Percentiles rank a stretch among this genome's conserved stretches.
Evolutionary conservation across 1,284 basidiomycete genomes (phyloP).

Genomic region (Cryptococcus amylolentus): DNA sequence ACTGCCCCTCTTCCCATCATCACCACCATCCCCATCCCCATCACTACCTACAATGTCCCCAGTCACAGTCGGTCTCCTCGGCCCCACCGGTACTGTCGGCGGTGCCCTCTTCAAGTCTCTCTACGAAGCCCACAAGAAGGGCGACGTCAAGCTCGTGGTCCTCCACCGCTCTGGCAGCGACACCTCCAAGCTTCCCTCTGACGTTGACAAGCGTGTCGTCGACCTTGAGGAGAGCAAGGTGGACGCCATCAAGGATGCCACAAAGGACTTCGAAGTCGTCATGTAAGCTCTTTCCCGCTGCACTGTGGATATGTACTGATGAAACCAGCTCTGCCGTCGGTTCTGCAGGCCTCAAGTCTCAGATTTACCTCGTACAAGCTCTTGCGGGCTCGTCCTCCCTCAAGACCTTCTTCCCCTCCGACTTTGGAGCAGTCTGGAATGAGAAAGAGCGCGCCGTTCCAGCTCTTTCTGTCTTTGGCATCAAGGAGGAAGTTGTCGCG

Average conservation of each 20-base stretch:
- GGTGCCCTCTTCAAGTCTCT: constrained; percentile 9
- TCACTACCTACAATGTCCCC: background rate
- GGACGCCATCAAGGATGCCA: constrained; percentile 5
- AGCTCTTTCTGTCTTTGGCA: constrained; percentile 3
- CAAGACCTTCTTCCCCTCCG: constrained; percentile 21
- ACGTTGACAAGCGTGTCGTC: constrained; percentile 18
- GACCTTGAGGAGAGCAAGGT: constrained; percentile 9
- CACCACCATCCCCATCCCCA: background rate
- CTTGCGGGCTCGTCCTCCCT: constrained; percentile 9
- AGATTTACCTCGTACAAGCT: constrained; percentile 13
- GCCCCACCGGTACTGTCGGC: constrained; percentile 20
- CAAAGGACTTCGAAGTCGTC: constrained; percentile 18
- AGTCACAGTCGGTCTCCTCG: constrained; percentile 13
- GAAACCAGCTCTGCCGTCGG: constrained; percentile 15
- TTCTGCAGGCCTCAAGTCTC: background rate
- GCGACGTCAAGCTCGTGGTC: constrained; percentile 18
- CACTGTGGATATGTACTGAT: background rate
- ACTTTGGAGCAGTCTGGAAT: constrained; percentile 19
- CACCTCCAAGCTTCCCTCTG: constrained; percentile 13
- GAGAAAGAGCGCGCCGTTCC: constrained; percentile 8
- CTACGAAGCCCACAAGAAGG: constrained; percentile 8
- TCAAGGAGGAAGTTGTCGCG: constrained; percentile 9
- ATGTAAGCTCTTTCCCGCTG: constrained; percentile 14
- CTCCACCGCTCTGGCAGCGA: constrained; percentile 18
- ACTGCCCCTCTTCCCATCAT: background rate